Evolutionary conservation across 192 early-diverging fungal genomes (phyloP).

Genomic region (Coemansia guatemalensis): DNA sequence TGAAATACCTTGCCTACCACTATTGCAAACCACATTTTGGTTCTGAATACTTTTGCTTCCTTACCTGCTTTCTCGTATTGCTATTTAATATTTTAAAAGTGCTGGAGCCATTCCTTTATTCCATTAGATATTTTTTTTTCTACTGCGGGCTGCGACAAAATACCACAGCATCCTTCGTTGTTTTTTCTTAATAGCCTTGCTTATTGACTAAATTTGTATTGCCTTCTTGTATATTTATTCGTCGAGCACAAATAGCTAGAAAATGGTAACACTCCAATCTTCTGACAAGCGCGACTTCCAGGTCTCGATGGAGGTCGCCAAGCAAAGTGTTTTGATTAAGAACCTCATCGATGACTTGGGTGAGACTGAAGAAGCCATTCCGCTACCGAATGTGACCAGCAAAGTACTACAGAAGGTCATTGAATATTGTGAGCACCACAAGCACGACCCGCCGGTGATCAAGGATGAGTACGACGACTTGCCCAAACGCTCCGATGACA

Average conservation of each 20-base stretch:
- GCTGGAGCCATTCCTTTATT: not conserved
- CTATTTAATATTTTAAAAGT: not conserved
- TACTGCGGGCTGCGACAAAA: not conserved
- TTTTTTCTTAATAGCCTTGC: not conserved
- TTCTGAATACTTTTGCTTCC: not conserved
- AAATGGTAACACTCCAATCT: slow-evolving; percentile 58
- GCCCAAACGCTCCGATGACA: slow-evolving; percentile 68
- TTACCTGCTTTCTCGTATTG: not conserved
- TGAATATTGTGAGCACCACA: slow-evolving; percentile 81
- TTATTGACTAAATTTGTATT: not conserved
- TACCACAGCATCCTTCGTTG: not conserved
- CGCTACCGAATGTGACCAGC: slow-evolving; percentile 74
- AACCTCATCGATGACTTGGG: slow-evolving; percentile 82
- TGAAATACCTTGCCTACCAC: not conserved
- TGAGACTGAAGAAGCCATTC: slow-evolving; percentile 66
- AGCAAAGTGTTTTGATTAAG: slow-evolving; percentile 74
- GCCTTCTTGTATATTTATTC: not conserved
- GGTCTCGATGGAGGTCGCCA: slow-evolving; percentile 66
- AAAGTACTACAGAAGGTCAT: slow-evolving; percentile 79
- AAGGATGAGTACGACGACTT: slow-evolving; percentile 53
- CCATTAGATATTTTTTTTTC: not conserved
- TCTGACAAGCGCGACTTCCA: slow-evolving; percentile 64
- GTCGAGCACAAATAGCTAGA: not conserved
- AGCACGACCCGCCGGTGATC: slow-evolving; percentile 63
- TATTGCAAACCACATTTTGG: not conserved